phyloP scores from a whole-genome alignment of 371 early-diverging fungal species.

The Chytridiales sp. region DNA sequence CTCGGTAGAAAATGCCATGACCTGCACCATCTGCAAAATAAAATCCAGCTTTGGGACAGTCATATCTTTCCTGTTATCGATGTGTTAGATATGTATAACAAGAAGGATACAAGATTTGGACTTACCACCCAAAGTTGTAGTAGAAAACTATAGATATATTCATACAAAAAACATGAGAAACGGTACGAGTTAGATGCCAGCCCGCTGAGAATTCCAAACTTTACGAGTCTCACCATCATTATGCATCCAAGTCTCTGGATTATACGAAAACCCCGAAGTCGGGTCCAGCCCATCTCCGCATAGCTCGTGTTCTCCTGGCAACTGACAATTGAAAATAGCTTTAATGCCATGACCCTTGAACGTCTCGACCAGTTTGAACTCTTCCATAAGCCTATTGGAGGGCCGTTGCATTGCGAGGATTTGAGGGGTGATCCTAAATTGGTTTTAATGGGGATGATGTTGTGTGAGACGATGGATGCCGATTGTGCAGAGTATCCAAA shows the following conservation, averaged over 20 bases:
- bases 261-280: constrained; percentile 41
- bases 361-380: constrained; percentile 23
- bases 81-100: background rate
- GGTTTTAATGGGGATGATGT: background rate
- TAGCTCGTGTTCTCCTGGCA: constrained; percentile 42
- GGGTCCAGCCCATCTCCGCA: constrained; percentile 46
- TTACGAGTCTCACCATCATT: constrained; percentile 25
- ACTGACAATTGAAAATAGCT: constrained; percentile 47
- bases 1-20: constrained; percentile 36
- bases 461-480: background rate
- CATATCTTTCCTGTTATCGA: constrained; percentile 47
- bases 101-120: background rate
- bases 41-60: constrained; percentile 38
- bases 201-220: background rate
- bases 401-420: constrained; percentile 52
- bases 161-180: background rate
- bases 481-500: background rate
- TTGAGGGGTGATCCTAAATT: constrained; percentile 36
- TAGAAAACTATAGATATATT: constrained; percentile 30
- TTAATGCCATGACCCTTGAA: constrained; percentile 31
- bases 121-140: constrained; percentile 50
- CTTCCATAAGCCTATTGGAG: constrained; percentile 36
- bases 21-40: constrained; percentile 46
- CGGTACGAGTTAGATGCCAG: background rate
- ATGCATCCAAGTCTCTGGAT: constrained; percentile 45